phyloP scores from a whole-genome alignment of 129 eudicot genomes.

The Ambrosia artemisiifolia region DNA sequence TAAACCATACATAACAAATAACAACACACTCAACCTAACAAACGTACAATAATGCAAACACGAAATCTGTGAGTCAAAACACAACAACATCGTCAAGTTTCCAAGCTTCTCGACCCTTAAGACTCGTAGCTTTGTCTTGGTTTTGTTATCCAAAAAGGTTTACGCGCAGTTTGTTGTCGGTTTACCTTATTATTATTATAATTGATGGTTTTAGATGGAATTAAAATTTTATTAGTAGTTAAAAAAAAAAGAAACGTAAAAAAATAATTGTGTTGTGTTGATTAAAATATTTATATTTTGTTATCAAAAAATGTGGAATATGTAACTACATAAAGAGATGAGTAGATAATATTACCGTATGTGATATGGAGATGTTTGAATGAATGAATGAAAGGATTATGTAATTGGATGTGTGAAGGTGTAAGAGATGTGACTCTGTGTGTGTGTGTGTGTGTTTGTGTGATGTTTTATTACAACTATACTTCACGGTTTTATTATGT shows the following conservation, averaged over 20 bases:
- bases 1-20: slow-evolving; percentile 1
- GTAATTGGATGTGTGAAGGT: not conserved
- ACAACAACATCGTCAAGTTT: slow-evolving; percentile 5
- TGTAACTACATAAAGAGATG: not conserved
- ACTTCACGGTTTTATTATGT: slow-evolving; percentile 20
- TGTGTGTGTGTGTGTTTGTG: not conserved
- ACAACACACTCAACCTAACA: not conserved
- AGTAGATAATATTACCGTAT: slow-evolving; percentile 3
- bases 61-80: slow-evolving; percentile 5
- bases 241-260: too few species aligned
- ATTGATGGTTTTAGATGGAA: too few species aligned
- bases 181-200: too few species aligned
- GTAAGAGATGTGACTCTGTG: not conserved
- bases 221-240: too few species aligned
- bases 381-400: slow-evolving; percentile 2
- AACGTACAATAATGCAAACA: slow-evolving; percentile 18
- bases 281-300: too few species aligned
- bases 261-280: too few species aligned
- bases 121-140: too few species aligned
- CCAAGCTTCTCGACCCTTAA: too few species aligned
- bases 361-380: not conserved
- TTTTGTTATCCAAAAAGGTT: too few species aligned
- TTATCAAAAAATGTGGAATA: too few species aligned
- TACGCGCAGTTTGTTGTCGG: too few species aligned
- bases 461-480: not conserved